Conservation (phyloP, 2,329 filamentous ascomycete genomes). For the Setomelanomma holmii region DNA sequence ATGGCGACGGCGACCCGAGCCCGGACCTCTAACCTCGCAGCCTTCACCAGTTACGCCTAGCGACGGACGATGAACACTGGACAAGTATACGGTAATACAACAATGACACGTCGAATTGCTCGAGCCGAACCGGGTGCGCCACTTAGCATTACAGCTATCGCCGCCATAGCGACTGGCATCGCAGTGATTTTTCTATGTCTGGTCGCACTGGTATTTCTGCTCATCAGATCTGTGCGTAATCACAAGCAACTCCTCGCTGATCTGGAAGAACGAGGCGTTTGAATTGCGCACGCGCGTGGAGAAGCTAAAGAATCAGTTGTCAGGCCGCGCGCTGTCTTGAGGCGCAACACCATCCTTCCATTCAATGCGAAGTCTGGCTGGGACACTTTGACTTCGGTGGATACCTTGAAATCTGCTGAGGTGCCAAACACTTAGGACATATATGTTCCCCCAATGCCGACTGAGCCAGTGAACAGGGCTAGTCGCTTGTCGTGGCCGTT, state of each 20-base stretch:
- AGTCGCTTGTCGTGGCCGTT: conserved; percentile 43
- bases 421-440: conserved; percentile 17
- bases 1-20: neutral
- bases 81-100: no score
- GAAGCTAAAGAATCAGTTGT: conserved; percentile 22
- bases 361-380: conserved; percentile 50
- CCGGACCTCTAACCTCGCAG: no score
- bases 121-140: conserved; percentile 8
- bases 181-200: conserved; percentile 36
- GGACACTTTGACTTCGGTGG: conserved; percentile 51
- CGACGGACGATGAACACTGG: no score
- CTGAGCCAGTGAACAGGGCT: conserved; percentile 20
- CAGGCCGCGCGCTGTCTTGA: conserved; percentile 41
- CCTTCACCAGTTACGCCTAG: no score
- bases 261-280: conserved; percentile 42
- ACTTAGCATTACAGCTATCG: conserved; percentile 33
- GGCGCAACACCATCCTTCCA: conserved; percentile 40
- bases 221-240: conserved; percentile 33
- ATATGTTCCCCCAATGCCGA: conserved; percentile 34
- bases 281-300: conserved; percentile 30
- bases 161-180: conserved; percentile 32
- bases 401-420: conserved; percentile 36
- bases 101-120: neutral
- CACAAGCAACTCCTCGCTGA: conserved; percentile 42
- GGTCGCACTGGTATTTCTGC: conserved; percentile 30